Evolutionary conservation across 176 grass and related monocot species (phyloP).

Genomic region (Triticum urartu): DNA sequence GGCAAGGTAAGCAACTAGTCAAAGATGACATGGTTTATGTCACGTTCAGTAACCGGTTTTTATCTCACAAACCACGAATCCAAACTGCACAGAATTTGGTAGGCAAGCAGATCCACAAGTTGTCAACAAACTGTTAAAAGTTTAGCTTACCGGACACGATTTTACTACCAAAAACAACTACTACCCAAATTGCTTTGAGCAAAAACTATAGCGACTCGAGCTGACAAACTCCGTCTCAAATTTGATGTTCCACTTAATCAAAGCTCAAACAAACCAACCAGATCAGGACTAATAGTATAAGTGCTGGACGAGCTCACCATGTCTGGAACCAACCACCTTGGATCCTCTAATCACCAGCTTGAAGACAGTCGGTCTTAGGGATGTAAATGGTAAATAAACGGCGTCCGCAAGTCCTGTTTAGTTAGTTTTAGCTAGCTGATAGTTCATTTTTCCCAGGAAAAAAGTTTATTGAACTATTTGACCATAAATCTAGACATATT

Average conservation of each 20-base stretch:
- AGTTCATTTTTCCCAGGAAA: too few species aligned
- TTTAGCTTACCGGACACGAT: not conserved
- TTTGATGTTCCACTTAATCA: not conserved
- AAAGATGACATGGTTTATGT: not conserved
- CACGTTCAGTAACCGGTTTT: not conserved
- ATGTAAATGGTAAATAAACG: too few species aligned
- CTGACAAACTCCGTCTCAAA: not conserved
- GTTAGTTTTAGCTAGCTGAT: too few species aligned
- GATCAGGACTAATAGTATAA: not conserved
- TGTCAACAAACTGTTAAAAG: not conserved
- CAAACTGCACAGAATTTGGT: not conserved
- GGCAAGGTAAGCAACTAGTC: not conserved
- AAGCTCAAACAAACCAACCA: not conserved
- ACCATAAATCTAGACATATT: not conserved
- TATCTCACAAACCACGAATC: not conserved
- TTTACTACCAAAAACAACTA: not conserved
- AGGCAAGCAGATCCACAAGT: not conserved
- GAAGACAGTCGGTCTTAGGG: too few species aligned
- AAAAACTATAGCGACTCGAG: not conserved
- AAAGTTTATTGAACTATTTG: too few species aligned
- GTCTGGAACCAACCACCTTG: not conserved
- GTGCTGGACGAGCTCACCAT: not conserved
- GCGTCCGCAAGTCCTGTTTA: too few species aligned
- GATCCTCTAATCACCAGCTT: not conserved
- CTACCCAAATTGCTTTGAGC: not conserved